Base-by-base conservation (phyloP, 805 yeast species). In the Ogataea methylovora region DNA sequence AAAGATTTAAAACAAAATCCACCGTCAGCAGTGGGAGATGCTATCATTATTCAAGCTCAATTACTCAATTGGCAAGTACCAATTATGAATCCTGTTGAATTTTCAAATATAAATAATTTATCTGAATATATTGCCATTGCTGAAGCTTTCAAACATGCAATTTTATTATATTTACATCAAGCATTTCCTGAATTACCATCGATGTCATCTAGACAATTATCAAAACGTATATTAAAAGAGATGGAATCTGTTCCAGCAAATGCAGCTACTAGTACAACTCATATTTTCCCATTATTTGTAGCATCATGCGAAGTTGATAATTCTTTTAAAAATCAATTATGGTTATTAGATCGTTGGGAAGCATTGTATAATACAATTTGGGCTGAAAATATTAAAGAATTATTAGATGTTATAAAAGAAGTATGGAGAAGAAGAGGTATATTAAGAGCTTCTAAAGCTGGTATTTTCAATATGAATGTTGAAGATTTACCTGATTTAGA, bases 291-390 rank as follows among this genome's bases (percentile, higher is more conserved):
- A 11, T 32, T 46, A 15, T 44, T 46, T 24, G 31, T 44, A 8
- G 44, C 44, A 4, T 35, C 44, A 3, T 44, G 49, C 25, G 49
- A 46, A 18, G 38, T 39, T 4, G 19, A 30, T 16, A 15, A n/a
- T n/a, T n/a, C 28, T 6, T 18, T 8, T 3, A 34, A 29, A 8
- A 42, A 45, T 12, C 22, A 34, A 14, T 18, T 12, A 3, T 44
- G 44, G 48, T 35, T 37, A 25, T 11, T 33, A 10, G 14, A 35
- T 9, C 42, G 32, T 12, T 34, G 39, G 40, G 19, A 29, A 15
- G 9, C 26, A 14, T 32, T 47, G n/a, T 47, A 40, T 24, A 31
- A 27, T 15, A 27, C 30, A 11, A 33, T 41, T 4, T 36, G 41
- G 36, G 38, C 45, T 2, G 37, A 38, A 22, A 45, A 47, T 27